Base-by-base conservation (phyloP, 2,329 filamentous ascomycete genomes). In the Escovopsis weberi region DNA sequence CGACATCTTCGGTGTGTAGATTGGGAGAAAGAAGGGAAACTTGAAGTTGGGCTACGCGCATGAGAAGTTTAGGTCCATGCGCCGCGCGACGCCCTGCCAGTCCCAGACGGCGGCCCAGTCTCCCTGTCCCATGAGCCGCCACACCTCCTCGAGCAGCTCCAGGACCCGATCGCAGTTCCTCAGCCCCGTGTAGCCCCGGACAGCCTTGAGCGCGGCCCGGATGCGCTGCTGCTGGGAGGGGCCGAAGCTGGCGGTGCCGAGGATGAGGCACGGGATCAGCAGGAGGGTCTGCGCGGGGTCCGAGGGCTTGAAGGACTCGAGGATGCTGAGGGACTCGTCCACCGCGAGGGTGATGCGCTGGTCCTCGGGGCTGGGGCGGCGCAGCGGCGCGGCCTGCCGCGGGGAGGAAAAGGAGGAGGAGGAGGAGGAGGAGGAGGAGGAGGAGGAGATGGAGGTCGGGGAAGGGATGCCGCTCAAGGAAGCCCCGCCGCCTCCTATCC, bases 91-190 rank as follows among this genome's bases (percentile, higher is more conserved):
- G 4, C 62, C 61, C 47, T 79, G 75, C 75, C 75, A 80, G 54
- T 81, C 77, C 77, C 77, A 81, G 7, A 72, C 74, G 15, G 66
- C 64, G 26, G 64, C 51, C 69, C 74, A 78, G 40, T 79, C 71
- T 18, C 69, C 72, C 9, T 58, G 55, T 26, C 70, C 72, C 73
- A 80, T 79, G 19, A 73, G 62, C 19, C 62, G 57, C 76, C 76
- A 80, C 3, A 80, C 62, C 49, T 72, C 68, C 48, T 76, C 70
- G 11, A 80, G 64, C 1, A 80, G 56, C 45, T 74, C 62, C 12
- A 61, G 48, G 3, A 71, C 70, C 11, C 68, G 64, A 48, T 78
- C 70, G 26, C 72, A 70, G 50, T 78, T 79, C 23, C 70, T 65
- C 26, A 80, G 62, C 4, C 75, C 74, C 0, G 74, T 80, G 50